Percentiles rank a stretch among this genome's conserved stretches.
Conservation (phyloP, 2,329 filamentous ascomycete species). For the Hypoxylon sp. region DNA sequence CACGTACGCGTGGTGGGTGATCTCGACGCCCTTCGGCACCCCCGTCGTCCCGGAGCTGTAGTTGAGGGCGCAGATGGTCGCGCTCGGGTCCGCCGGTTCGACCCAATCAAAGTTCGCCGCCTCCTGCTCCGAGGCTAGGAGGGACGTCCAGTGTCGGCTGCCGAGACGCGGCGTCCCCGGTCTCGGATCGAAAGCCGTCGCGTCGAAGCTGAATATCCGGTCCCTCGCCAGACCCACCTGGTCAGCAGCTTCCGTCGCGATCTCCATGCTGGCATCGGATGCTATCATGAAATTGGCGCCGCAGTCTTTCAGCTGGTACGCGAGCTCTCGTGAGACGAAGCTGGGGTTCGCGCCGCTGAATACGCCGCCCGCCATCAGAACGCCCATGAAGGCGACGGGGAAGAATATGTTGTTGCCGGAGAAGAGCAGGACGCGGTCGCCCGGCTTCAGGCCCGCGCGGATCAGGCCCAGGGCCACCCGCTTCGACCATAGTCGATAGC, state of each 20-base stretch:
- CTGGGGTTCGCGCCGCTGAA: conserved; percentile 79
- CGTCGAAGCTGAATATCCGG: conserved; percentile 72
- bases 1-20: conserved; percentile 79
- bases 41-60: conserved; percentile 84
- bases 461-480: conserved; percentile 74
- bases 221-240: conserved; percentile 61
- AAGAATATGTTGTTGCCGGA: conserved; percentile 78
- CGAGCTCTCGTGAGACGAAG: conserved; percentile 74
- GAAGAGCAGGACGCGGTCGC: conserved; percentile 77
- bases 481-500: conserved; percentile 75
- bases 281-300: conserved; percentile 72
- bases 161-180: conserved; percentile 39
- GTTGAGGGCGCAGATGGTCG: conserved; percentile 73
- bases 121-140: conserved; percentile 45
- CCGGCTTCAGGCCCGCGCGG: conserved; percentile 67
- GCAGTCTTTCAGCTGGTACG: conserved; percentile 77
- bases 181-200: conserved; percentile 49
- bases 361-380: conserved; percentile 79
- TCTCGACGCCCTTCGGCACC: conserved; percentile 83
- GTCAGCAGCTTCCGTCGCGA: conserved; percentile 71
- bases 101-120: conserved; percentile 70
- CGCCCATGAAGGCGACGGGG: conserved; percentile 73
- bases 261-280: conserved; percentile 65
- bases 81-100: conserved; percentile 58
- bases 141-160: conserved; percentile 41